These are phyloP conservation scores for Yamadazyma philogaea DNA, from an alignment of 805 yeast genomes.

Conservation along the genomic window DNA sequence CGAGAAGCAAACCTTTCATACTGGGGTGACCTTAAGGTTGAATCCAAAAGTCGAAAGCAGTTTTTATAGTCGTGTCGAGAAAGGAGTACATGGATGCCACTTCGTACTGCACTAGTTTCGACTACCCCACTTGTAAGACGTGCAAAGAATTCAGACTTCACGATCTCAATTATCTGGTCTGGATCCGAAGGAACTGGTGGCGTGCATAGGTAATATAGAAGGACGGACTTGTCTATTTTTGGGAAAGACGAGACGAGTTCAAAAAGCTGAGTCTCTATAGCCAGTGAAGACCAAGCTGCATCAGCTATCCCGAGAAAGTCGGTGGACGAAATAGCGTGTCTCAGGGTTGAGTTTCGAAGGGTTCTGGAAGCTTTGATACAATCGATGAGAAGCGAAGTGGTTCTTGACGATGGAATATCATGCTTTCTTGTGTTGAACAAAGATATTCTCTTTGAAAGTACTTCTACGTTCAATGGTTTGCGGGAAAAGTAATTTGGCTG, in stretches of 20 bases:
- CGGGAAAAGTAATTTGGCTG: conserved; percentile 4
- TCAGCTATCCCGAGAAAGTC: conserved; percentile 2
- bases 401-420: not conserved
- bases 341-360: conserved; percentile 13
- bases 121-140: not conserved
- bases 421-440: not conserved
- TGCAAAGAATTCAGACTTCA: not conserved
- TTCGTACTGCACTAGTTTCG: conserved; percentile 10
- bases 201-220: conserved; percentile 4
- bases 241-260: not conserved
- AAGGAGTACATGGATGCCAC: conserved; percentile 19
- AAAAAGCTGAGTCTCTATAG: not conserved
- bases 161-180: conserved; percentile 4
- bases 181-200: conserved; percentile 6
- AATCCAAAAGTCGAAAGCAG: conserved; percentile 26
- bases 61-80: conserved; percentile 26
- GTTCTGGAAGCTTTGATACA: conserved; percentile 22
- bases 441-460: conserved; percentile 17
- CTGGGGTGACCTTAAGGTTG: not conserved
- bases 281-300: not conserved
- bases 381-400: conserved; percentile 15
- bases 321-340: not conserved
- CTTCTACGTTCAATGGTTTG: conserved; percentile 27
- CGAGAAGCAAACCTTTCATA: not conserved
- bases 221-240: not conserved